Evolutionary conservation across 805 yeast species (phyloP).

Genomic region (Monosporozyma servazzii): DNA sequence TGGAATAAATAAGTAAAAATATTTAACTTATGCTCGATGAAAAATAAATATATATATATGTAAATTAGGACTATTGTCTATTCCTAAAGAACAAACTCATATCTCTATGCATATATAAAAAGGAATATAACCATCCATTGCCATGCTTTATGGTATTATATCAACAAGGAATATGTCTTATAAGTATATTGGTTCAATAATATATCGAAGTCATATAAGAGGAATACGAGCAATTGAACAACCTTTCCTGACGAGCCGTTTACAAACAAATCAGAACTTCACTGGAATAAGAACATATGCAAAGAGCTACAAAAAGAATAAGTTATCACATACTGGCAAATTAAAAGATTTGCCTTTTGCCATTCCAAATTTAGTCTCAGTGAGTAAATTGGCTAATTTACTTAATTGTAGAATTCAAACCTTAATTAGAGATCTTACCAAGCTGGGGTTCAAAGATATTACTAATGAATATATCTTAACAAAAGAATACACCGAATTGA

Average conservation of each 20-base stretch:
- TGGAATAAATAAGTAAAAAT: background rate
- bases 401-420: slow-evolving; percentile 55
- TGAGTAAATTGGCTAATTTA: slow-evolving; percentile 67
- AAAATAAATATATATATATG: background rate
- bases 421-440: slow-evolving; percentile 47
- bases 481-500: slow-evolving; percentile 72
- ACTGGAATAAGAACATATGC: slow-evolving; percentile 9
- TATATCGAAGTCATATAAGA: background rate
- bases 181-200: background rate
- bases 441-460: slow-evolving; percentile 64
- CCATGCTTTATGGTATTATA: background rate
- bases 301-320: slow-evolving; percentile 8
- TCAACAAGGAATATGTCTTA: background rate
- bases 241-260: background rate
- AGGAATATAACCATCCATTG: background rate
- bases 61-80: too few species aligned
- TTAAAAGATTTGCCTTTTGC: slow-evolving; percentile 18
- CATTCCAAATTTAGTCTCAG: slow-evolving; percentile 71
- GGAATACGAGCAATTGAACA: background rate
- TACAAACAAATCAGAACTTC: background rate
- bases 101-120: background rate
- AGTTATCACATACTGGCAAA: slow-evolving; percentile 2
- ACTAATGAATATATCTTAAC: slow-evolving; percentile 72
- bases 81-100: background rate
- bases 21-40: background rate